Evolutionary conservation across 2,329 filamentous ascomycete species (phyloP), one percentile per base, ranked within the genome.

Genomic region (Alternaria ventricosa): DNA sequence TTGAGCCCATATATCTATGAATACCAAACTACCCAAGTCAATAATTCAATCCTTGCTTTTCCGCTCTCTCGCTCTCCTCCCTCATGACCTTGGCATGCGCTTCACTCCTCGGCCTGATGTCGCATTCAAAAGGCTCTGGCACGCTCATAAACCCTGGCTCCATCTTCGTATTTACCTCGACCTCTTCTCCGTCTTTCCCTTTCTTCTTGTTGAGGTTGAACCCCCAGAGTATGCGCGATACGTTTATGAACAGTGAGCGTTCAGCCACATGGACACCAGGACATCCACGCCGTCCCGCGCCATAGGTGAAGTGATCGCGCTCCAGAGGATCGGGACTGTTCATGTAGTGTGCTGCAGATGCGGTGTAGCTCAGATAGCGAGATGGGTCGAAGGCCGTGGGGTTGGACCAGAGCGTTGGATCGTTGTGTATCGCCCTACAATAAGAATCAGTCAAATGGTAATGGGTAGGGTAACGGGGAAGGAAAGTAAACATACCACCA

Each of bases 261-360:
- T 80, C 78, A 1, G 78, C 78, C 10, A 80, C 74, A 61, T 80
- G 78, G 5, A 78, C 69, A 11, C 78, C 78, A 10, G 77, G 77
- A 64, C 78, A 80, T 2, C 79, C 72, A 7, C 78, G 67, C 11
- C 78, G 57, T 5, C 78, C 78, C 1, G 77, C 76, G 8, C 78
- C 77, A 47, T 78, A 80, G 0, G 76, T 69, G 50, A 79, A 80
- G 57, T 80, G 78, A 41, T 80, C 78, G 5, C 78, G 71, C 20
- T 69, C 75, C 23, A 69, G 69, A 8, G 77, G 74, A 53, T 80
- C 75, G 2, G 69, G 65, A 5, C 60, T 47, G 20, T 75, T 77
- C 63, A 77, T 74, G 50, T 75, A 78, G 27, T 78, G 72, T 11
- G 75, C 76, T 5, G 76, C 73, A 6, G 71, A 71, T 1, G 71